Evolutionary conservation across 1,139 yeast genomes (phyloP).

Genomic region (Hemisphaericaspora xylanilytica): DNA sequence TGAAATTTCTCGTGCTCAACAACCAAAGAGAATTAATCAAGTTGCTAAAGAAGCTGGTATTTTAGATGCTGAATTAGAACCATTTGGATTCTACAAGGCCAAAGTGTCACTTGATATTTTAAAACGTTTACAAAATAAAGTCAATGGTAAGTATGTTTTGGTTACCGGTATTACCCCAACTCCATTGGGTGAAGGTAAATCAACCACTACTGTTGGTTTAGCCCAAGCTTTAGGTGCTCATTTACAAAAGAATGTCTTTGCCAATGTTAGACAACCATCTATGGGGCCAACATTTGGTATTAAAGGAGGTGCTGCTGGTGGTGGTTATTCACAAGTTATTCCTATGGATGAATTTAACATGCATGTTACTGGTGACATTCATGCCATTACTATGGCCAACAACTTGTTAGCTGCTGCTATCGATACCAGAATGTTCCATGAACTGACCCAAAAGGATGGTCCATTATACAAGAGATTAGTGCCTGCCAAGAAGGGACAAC

Average conservation of each 20-base stretch:
- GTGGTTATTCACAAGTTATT: slow-evolving; percentile 97
- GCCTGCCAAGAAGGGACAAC: slow-evolving; percentile 79
- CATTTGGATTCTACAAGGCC: slow-evolving; percentile 89
- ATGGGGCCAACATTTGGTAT: slow-evolving; percentile 99
- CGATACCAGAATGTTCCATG: slow-evolving; percentile 98
- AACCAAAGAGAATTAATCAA: slow-evolving; percentile 78
- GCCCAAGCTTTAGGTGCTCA: slow-evolving; percentile 97
- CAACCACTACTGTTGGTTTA: slow-evolving; percentile 94
- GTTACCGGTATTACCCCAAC: slow-evolving; percentile 99
- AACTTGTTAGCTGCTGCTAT: slow-evolving; percentile 96
- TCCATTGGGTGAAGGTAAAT: slow-evolving; percentile 97
- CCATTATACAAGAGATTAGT: slow-evolving; percentile 84
- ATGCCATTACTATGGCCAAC: slow-evolving; percentile 95
- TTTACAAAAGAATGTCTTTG: slow-evolving; percentile 80
- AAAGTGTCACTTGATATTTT: slow-evolving; percentile 76
- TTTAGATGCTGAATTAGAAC: slow-evolving; percentile 79
- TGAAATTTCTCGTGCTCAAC: slow-evolving; percentile 87
- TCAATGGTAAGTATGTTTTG: slow-evolving; percentile 84
- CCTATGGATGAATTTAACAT: slow-evolving; percentile 99
- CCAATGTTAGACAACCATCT: slow-evolving; percentile 96
- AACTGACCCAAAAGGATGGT: slow-evolving; percentile 85
- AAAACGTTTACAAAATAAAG: slow-evolving; percentile 66
- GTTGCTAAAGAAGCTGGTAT: slow-evolving; percentile 87
- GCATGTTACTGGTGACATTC: slow-evolving; percentile 98
- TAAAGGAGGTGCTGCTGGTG: slow-evolving; percentile 99